Evolutionary conservation across 805 yeast genomes (phyloP), one percentile per base, ranked within the genome.

Genomic region (Wickerhamomyces silvicola): DNA sequence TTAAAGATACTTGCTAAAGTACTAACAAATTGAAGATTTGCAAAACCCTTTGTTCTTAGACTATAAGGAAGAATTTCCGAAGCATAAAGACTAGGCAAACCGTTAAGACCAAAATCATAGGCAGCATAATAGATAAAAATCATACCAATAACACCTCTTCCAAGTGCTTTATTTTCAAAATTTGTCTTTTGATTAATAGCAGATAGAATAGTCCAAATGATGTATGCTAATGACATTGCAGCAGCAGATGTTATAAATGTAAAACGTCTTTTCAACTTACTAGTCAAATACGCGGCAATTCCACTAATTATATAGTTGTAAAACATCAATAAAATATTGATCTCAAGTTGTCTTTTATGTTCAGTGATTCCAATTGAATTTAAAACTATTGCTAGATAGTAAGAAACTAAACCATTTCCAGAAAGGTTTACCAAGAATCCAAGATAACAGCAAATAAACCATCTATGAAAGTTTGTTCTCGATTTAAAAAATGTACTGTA

Each of bases 291-390:
- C 22, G 47, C 38, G 4, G 56, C 50, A 22, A 51, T 45, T 2
- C 41, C 27, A 13, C 48, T 27, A n/a, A 56, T 47, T 22, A 46
- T 37, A 19, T 48, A 39, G 52, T 66, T 66, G 48, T 57, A 67
- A 35, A 64, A 48, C 61, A 57, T 60, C 37, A 68, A 58, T 35
- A 63, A 60, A 24, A 68, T 73, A 45, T 70, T 70, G 40, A 70
- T 59, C 32, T 62, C 44, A 31, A 69, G 59, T 49, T 70, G 69
- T 30, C 52, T 46, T 29, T 52, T 52, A 10, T 54, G 46, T 17
- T 50, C 55, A 30, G 68, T 66, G 41, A 70, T 69, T 33, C 77
- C 75, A 44, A 71, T 68, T 12, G 71, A 61, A 35, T 54, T 46
- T 40, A 72, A 60, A 8, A 72, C 76, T 38, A 60, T 56, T 37